Evolutionary conservation across 192 early-diverging fungal species (phyloP).

Genomic region (Coemansia sp.): DNA sequence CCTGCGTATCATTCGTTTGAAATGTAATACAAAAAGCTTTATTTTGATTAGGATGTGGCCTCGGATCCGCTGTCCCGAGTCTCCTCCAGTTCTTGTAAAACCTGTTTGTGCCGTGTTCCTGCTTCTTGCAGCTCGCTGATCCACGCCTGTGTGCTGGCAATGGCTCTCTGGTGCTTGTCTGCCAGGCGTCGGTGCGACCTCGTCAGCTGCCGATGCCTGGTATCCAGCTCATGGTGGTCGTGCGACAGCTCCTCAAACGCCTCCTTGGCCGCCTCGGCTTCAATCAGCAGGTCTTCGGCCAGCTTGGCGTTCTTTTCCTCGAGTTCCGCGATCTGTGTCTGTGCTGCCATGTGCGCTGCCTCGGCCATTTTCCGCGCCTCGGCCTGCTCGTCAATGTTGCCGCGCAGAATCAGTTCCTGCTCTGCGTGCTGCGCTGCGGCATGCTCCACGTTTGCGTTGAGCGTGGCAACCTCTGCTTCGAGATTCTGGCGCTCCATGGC

Average conservation of each 20-base stretch:
- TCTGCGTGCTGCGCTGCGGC: constrained; percentile 7
- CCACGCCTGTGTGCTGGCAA: constrained; percentile 55
- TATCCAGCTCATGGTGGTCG: constrained; percentile 43
- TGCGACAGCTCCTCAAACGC: constrained; percentile 43
- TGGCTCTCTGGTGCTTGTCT: constrained; percentile 28
- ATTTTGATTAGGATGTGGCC: not conserved
- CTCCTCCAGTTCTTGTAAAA: constrained; percentile 8
- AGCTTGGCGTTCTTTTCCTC: constrained; percentile 29
- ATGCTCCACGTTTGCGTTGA: constrained; percentile 3
- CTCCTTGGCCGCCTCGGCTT: constrained; percentile 47
- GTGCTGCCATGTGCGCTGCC: constrained; percentile 15
- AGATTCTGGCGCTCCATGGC: constrained; percentile 12
- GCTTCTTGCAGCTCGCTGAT: constrained; percentile 45
- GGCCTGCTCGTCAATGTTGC: constrained; percentile 20
- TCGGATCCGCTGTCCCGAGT: constrained; percentile 7
- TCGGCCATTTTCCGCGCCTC: constrained; percentile 16
- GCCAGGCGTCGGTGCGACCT: constrained; percentile 23
- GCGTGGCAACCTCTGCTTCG: not conserved
- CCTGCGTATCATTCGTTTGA: constrained; percentile 72
- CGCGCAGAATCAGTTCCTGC: constrained; percentile 7
- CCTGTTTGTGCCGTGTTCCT: constrained; percentile 23
- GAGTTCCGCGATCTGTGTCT: constrained; percentile 15
- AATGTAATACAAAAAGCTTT: not conserved
- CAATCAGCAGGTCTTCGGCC: constrained; percentile 45
- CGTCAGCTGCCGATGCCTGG: constrained; percentile 19